phyloP scores from a whole-genome alignment of 1,284 basidiomycete species.

The Cryptococcus deneoformans region DNA sequence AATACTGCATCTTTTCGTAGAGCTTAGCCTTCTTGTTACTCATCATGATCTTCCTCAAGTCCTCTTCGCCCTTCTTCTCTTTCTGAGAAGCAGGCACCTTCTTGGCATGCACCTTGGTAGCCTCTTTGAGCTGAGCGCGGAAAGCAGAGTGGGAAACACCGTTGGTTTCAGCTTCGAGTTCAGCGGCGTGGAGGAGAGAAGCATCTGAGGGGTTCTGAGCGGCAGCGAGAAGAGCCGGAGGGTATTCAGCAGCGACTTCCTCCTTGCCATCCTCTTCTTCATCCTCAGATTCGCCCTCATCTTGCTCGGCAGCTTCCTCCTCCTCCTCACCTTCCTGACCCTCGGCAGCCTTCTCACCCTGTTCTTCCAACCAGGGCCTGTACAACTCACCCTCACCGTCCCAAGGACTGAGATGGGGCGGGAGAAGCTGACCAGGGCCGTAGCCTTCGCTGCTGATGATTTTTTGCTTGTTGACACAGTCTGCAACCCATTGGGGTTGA shows the following conservation, averaged over 20 bases:
- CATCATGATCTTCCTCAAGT: conserved; percentile 99
- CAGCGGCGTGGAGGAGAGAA: conserved; percentile 77
- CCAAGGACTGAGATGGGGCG: conserved; percentile 96
- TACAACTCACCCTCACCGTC: conserved; percentile 65
- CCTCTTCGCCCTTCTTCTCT: conserved; percentile 58
- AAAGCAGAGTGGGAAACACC: conserved; percentile 82
- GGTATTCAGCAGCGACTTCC: conserved; percentile 22
- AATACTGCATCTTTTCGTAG: conserved; percentile 93
- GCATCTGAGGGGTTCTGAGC: conserved; percentile 61
- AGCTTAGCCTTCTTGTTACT: conserved; percentile 95
- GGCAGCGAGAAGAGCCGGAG: conserved; percentile 57
- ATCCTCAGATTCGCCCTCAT: conserved; percentile 44
- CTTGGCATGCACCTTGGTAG: conserved; percentile 56
- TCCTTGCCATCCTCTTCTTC: conserved; percentile 50
- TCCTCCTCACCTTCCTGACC: conserved; percentile 38
- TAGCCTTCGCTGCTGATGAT: conserved; percentile 85
- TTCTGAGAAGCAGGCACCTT: conserved; percentile 12
- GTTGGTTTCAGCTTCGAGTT: conserved; percentile 87
- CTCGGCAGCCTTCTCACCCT: conserved; percentile 51
- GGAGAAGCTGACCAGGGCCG: conserved; percentile 79
- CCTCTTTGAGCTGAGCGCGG: conserved; percentile 72
- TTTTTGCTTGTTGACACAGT: conserved; percentile 86
- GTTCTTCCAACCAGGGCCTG: conserved; percentile 57
- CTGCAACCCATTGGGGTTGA: conserved; percentile 98
- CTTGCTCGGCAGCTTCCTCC: conserved; percentile 40